Evolutionary conservation across 2,329 filamentous ascomycete genomes (phyloP), one percentile per base, ranked within the genome.

Genomic region (Lachnellula suecica): DNA sequence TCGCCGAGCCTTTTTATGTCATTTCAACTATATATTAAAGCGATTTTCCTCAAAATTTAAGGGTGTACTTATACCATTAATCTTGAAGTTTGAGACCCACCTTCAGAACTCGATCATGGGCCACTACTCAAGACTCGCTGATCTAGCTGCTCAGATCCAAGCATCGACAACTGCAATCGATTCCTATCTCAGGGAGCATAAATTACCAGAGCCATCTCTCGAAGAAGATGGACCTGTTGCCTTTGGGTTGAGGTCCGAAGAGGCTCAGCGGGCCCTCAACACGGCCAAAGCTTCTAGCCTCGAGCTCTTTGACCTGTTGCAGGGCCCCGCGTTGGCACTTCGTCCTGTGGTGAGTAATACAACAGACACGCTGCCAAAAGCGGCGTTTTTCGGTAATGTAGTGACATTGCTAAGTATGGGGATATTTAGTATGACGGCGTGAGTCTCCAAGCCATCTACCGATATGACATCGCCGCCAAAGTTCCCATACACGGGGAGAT

Each of bases 241-340:
- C 8, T 27, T 48, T 11, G 41, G 40, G 10, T 15, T 51, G 19
- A 34, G 42, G 10, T 13, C 44, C 2, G 48, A 59, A 9, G 31
- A 57, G 4, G 58, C 58, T 4, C 54, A 52, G 19, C 23, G 20
- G 5, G 37, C 31, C 13, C 35, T 51, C 4, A 29, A 59, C 15
- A 53, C 59, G 34, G 61, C 61, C 22, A 54, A 44, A 2, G 41
- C 47, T 1, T n/a, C n/a, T n/a, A n/a, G n/a, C n/a, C n/a, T n/a
- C n/a, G 60, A 63, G 43, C 55, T 63, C 27, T 54, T 56, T 31
- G 43, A 56, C 17, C 46, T 62, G n/a, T 42, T 63, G 0, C 34
- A 38, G 27, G 49, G 47, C 3, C 42, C 47, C 6, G 52, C 48
- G n/a, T 15, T 37, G 9, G 25, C 45, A 17, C 42, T 51, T 20